Conservation (phyloP, 768 basidiomycete genomes). For the Tremella mesenterica region DNA sequence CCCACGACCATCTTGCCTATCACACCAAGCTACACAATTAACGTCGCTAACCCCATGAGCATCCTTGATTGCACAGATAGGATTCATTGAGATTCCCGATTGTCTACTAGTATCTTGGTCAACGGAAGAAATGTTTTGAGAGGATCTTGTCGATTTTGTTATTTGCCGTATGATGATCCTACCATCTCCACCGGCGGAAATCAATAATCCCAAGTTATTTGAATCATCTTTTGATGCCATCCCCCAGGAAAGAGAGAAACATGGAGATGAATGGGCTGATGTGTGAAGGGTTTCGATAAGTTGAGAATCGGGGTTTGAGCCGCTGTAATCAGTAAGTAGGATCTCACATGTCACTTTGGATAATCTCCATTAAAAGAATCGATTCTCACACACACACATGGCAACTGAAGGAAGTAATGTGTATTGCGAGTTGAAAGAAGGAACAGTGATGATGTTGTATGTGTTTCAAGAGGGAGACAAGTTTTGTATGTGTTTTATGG, state of each 20-base stretch:
- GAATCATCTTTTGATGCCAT: conserved; percentile 3
- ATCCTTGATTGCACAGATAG: conserved; percentile 55
- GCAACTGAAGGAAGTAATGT: no score
- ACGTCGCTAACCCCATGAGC: conserved; percentile 80
- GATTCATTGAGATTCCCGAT: conserved; percentile 6
- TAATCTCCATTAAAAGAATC: no score
- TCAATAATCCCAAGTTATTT: conserved; percentile 63
- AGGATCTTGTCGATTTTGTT: conserved; percentile 1
- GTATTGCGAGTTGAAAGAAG: not conserved
- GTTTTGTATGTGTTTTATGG: no score
- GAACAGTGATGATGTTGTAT: not conserved
- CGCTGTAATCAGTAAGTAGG: conserved; percentile 17
- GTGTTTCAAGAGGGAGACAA: no score
- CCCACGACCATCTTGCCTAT: conserved; percentile 51
- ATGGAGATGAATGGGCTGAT: conserved; percentile 28
- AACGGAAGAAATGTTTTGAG: no score
- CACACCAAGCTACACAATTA: conserved; percentile 78
- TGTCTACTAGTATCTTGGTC: not conserved
- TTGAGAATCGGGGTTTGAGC: conserved; percentile 26
- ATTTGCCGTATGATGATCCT: conserved; percentile 72
- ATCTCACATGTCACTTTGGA: no score
- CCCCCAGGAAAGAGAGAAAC: conserved; percentile 33
- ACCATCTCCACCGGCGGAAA: conserved; percentile 79
- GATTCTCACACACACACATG: no score
- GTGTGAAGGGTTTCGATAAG: conserved; percentile 25